Evolutionary conservation across 2,329 filamentous ascomycete genomes (phyloP).

Genomic region (Phoma sp.): DNA sequence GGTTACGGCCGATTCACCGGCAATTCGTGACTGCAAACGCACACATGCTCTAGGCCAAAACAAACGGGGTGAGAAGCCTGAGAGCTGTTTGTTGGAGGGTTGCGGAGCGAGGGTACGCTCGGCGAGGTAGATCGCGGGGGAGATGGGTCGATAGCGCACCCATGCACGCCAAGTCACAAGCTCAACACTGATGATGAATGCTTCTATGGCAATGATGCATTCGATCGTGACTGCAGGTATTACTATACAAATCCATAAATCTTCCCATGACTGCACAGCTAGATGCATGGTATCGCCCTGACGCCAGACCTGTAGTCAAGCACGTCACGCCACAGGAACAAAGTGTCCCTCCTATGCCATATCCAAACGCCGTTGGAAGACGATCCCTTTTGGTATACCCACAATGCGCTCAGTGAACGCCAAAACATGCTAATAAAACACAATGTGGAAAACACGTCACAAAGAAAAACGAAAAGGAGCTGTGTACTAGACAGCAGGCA

Average conservation of each 20-base stretch:
- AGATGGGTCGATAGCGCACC: constrained; percentile 22
- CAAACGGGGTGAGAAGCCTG: constrained; percentile 11
- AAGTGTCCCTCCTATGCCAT: constrained; percentile 8
- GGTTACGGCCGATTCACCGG: constrained; percentile 35
- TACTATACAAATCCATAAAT: constrained; percentile 21
- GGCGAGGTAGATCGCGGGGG: constrained; percentile 21
- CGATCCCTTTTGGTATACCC: constrained; percentile 28
- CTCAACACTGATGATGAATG: background rate
- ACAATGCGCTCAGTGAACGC: constrained; percentile 32
- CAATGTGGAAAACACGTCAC: constrained; percentile 19
- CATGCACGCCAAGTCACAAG: constrained; percentile 8
- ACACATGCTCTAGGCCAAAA: constrained; percentile 37
- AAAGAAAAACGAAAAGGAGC: constrained; percentile 9
- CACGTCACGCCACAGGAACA: constrained; percentile 17
- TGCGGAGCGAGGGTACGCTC: constrained; percentile 13
- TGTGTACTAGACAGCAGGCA: constrained; percentile 31
- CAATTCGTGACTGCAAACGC: constrained; percentile 34
- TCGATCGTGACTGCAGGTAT: background rate
- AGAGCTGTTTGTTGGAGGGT: constrained; percentile 6
- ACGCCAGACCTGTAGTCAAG: constrained; percentile 5
- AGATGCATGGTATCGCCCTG: constrained; percentile 3
- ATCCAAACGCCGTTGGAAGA: constrained; percentile 28
- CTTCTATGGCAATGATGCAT: background rate
- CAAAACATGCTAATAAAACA: constrained; percentile 32
- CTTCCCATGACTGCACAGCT: background rate